phyloP scores from a whole-genome alignment of 345 rosid genomes.

The Reutealis trisperma region DNA sequence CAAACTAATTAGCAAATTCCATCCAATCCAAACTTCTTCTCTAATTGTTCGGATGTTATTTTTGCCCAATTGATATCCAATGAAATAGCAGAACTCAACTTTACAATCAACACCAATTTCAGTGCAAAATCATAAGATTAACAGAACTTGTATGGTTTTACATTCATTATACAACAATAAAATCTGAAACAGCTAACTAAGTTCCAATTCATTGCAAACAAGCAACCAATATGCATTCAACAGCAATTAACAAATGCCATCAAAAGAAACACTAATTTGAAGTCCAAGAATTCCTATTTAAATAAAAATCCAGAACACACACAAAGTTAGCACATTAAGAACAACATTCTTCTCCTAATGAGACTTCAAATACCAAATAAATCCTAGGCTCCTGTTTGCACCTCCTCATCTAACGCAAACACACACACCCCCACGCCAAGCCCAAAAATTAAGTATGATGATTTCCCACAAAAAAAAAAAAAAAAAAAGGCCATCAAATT shows the following conservation, averaged over 20 bases:
- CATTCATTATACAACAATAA: background rate
- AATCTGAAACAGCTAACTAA: background rate
- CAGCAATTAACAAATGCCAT: background rate
- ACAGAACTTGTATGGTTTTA: background rate
- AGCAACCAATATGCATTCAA: conserved; percentile 1
- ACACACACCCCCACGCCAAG: background rate
- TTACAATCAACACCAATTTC: background rate
- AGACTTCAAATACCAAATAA: background rate
- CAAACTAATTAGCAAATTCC: too few relatives aligned
- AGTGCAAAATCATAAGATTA: background rate
- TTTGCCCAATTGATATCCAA: background rate
- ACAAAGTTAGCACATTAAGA: conserved; percentile 5
- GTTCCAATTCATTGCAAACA: background rate
- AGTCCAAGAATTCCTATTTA: background rate
- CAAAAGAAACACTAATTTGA: background rate
- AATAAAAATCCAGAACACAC: background rate
- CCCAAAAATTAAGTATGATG: background rate
- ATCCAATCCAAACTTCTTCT: background rate
- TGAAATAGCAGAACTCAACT: background rate
- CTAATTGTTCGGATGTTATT: too few relatives aligned
- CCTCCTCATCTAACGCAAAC: background rate
- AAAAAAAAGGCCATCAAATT: background rate
- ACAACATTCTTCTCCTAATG: background rate
- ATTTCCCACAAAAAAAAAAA: background rate
- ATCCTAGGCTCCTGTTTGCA: background rate